These are phyloP conservation scores for Penicillium fimorum DNA, from an alignment of 495 filamentous ascomycete genomes.

Conservation along the genomic window DNA sequence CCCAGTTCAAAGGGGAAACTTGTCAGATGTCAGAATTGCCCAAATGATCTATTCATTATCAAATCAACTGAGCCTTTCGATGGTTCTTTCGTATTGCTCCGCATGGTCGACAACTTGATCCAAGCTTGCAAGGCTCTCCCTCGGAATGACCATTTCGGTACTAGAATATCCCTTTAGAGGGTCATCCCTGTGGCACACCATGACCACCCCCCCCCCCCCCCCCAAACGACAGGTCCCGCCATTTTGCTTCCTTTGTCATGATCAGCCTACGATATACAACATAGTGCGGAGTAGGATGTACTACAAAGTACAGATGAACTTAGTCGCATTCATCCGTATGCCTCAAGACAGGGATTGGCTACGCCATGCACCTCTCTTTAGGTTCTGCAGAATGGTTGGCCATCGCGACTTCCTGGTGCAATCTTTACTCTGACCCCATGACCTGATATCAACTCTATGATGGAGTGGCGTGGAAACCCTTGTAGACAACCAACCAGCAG, in stretches of 20 bases:
- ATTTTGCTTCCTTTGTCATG: constrained; percentile 11
- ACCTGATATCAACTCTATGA: constrained; percentile 20
- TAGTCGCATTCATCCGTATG: constrained; percentile 13
- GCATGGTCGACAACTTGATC: not conserved
- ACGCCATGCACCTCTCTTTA: not conserved
- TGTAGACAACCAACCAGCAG: constrained; percentile 25
- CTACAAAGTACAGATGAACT: not conserved
- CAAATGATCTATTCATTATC: not conserved
- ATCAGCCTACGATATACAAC: constrained; percentile 1
- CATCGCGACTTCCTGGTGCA: constrained; percentile 6
- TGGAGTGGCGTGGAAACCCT: constrained; percentile 28
- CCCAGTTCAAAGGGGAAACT: constrained; percentile 18
- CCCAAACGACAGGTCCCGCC: not conserved
- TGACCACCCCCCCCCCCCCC: constrained; percentile 2
- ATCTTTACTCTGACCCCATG: constrained; percentile 17
- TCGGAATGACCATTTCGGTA: constrained; percentile 2
- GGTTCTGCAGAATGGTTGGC: constrained; percentile 9
- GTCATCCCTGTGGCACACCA: constrained; percentile 6
- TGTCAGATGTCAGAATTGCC: not conserved
- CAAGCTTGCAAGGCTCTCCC: not conserved
- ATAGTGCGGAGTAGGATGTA: too few relatives aligned
- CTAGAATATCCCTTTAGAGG: constrained; percentile 6
- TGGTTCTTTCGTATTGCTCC: constrained; percentile 1
- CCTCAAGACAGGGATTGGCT: not conserved
- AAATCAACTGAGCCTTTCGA: constrained; percentile 5